phyloP scores from a whole-genome alignment of 495 filamentous ascomycete genomes.

The Xylaria scruposa region DNA sequence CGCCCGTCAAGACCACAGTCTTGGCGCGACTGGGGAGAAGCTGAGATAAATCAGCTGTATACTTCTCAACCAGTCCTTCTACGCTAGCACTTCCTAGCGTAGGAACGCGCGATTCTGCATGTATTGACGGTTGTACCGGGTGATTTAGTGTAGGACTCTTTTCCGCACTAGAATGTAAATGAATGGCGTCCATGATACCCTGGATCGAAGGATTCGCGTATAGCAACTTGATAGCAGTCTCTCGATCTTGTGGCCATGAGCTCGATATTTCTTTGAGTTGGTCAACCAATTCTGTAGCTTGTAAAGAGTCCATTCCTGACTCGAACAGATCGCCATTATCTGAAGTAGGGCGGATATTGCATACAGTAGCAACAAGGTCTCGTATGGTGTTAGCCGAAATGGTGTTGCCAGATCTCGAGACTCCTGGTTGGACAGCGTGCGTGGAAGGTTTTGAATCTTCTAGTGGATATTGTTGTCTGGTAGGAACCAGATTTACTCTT shows the following conservation, averaged over 20 bases:
- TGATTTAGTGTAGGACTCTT: not conserved
- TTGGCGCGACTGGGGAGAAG: not conserved
- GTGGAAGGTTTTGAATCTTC: not conserved
- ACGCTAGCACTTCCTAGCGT: not conserved
- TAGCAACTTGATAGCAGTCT: not conserved
- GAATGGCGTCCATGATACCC: not conserved
- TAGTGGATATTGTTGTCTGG: not conserved
- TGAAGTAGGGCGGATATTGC: not conserved
- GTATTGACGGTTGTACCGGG: not conserved
- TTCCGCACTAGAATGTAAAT: not conserved
- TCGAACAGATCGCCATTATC: not conserved
- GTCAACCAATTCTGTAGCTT: not conserved
- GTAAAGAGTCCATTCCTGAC: not conserved
- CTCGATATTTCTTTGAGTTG: not conserved
- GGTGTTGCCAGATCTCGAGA: not conserved
- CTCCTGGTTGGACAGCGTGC: not conserved
- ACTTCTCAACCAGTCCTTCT: not conserved
- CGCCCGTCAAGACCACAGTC: not conserved
- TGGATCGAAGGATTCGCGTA: slow-evolving; percentile 6
- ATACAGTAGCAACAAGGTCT: not conserved
- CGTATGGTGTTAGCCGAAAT: not conserved
- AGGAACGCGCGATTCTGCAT: not conserved
- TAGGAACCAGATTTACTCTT: not conserved
- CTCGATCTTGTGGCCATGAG: not conserved
- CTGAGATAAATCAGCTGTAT: not conserved